phyloP scores from a whole-genome alignment of 1,284 basidiomycete species.

The Mrakiaceae sp. region DNA sequence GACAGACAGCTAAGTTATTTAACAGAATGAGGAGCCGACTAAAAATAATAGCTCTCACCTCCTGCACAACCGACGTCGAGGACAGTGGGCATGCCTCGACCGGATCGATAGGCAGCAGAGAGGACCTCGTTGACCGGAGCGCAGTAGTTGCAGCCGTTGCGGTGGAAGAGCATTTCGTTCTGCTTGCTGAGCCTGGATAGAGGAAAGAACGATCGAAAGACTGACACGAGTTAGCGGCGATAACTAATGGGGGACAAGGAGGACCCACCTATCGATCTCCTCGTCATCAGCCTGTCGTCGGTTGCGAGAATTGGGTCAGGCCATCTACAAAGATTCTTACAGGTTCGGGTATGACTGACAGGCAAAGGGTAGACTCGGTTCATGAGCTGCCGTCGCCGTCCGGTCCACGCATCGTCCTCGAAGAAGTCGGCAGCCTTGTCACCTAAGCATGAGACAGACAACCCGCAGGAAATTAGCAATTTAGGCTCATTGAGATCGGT shows the following conservation, averaged over 20 bases:
- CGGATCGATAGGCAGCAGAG: background rate
- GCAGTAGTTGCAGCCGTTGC: background rate
- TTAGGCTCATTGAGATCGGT: no score
- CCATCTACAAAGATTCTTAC: background rate
- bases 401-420: background rate
- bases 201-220: background rate
- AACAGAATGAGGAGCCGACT: background rate
- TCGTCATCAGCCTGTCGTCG: background rate
- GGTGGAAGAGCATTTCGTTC: background rate
- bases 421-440: background rate
- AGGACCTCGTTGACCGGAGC: background rate
- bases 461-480: no score
- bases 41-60: background rate
- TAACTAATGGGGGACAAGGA: background rate
- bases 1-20: background rate
- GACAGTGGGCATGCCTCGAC: background rate
- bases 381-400: background rate
- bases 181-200: background rate
- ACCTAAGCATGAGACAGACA: background rate
- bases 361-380: background rate
- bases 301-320: background rate
- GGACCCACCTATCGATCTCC: background rate
- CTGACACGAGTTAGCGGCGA: background rate
- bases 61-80: conserved; percentile 7
- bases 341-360: background rate